phyloP scores from a whole-genome alignment of 2,329 filamentous ascomycete species.

The Dothistroma pini region DNA sequence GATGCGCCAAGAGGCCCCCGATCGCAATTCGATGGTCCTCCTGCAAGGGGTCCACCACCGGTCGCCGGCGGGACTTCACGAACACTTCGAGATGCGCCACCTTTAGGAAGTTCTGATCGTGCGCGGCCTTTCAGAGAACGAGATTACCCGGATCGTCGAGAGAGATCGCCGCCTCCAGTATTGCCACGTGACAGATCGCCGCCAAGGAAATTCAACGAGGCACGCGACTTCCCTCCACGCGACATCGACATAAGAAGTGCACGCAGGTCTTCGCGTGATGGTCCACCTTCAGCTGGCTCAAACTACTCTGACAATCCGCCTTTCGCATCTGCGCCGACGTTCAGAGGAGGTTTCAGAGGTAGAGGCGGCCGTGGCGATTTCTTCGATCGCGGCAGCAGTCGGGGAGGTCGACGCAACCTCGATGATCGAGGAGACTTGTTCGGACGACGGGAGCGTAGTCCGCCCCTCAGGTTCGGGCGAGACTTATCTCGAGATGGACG shows the following conservation, averaged over 20 bases:
- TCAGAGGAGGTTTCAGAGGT: slow-evolving; percentile 29
- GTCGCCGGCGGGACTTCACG: slow-evolving; percentile 54
- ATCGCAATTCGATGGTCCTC: slow-evolving; percentile 63
- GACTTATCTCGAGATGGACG: slow-evolving; percentile 39
- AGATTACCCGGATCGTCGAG: slow-evolving; percentile 50
- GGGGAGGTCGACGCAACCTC: slow-evolving; percentile 45
- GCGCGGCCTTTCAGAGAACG: slow-evolving; percentile 55
- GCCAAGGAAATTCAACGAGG: slow-evolving; percentile 55
- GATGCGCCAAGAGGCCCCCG: slow-evolving; percentile 81
- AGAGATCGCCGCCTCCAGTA: slow-evolving; percentile 57
- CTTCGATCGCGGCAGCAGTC: slow-evolving; percentile 45
- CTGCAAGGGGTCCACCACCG: slow-evolving; percentile 34
- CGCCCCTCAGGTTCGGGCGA: slow-evolving; percentile 52
- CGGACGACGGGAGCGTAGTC: slow-evolving; percentile 45
- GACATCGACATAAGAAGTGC: slow-evolving; percentile 65
- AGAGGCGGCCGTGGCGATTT: slow-evolving; percentile 46
- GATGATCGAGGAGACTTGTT: slow-evolving; percentile 56
- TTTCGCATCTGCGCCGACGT: slow-evolving; percentile 48
- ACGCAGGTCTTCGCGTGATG: slow-evolving; percentile 67
- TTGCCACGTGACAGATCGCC: slow-evolving; percentile 58
- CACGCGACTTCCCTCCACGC: slow-evolving; percentile 57
- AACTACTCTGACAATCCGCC: slow-evolving; percentile 66
- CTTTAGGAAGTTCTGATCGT: slow-evolving; percentile 57
- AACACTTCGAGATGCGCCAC: slow-evolving; percentile 52
- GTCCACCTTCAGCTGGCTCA: slow-evolving; percentile 67